Percentiles rank a stretch among this genome's conserved stretches.
These are phyloP conservation scores for Trifolium dubium DNA, from an alignment of 306 rosid genomes.

Conservation along the genomic window DNA sequence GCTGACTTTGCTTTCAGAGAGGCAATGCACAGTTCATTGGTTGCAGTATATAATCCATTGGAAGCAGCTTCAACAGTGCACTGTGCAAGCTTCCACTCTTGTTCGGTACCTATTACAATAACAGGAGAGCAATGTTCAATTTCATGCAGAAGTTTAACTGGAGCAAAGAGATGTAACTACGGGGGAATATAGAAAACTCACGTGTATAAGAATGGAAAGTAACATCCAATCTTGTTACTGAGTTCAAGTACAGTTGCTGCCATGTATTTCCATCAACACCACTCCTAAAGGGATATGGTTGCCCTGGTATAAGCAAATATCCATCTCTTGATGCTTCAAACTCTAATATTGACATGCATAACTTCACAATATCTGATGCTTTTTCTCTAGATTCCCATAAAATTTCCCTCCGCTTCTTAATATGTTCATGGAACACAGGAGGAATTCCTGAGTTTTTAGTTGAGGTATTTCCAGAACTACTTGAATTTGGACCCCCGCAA, in stretches of 20 bases:
- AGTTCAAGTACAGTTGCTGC: conserved; percentile 84
- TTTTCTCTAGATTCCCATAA: conserved; percentile 84
- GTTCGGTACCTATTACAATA: conserved; percentile 76
- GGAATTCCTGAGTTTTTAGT: conserved; percentile 85
- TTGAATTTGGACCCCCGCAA: conserved; percentile 82
- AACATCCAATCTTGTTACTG: conserved; percentile 75
- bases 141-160: conserved; percentile 31
- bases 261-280: conserved; percentile 74
- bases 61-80: conserved; percentile 89
- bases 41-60: conserved; percentile 70
- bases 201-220: conserved; percentile 80
- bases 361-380: conserved; percentile 72
- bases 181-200: conserved; percentile 53
- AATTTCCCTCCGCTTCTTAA: conserved; percentile 70
- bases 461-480: conserved; percentile 61
- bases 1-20: conserved; percentile 86
- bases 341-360: conserved; percentile 77
- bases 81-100: conserved; percentile 95
- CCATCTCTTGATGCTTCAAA: conserved; percentile 96
- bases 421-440: conserved; percentile 86
- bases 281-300: conserved; percentile 61
- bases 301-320: conserved; percentile 65
- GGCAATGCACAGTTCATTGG: conserved; percentile 74
- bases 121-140: conserved; percentile 41
- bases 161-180: conserved; percentile 34